These are phyloP conservation scores for Ophiostoma ulmi DNA, from an alignment of 2,329 filamentous ascomycete genomes.

Conservation along the genomic window DNA sequence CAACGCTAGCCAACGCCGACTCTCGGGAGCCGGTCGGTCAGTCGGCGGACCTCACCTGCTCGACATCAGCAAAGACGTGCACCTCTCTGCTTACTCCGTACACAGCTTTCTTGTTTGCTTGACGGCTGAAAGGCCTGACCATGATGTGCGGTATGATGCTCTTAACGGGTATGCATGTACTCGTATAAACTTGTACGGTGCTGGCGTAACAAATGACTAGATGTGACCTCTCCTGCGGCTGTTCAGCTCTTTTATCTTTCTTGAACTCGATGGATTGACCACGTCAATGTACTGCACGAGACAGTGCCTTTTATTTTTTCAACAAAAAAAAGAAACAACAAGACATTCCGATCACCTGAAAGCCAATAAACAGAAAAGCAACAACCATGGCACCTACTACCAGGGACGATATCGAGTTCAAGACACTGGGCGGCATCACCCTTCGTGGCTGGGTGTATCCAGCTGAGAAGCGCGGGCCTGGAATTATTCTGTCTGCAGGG, in stretches of 20 bases:
- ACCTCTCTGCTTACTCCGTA: background rate
- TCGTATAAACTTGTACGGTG: background rate
- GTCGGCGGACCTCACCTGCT: background rate
- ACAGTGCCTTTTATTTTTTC: background rate
- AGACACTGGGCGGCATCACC: background rate
- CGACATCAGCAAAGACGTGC: background rate
- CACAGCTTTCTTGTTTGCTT: background rate
- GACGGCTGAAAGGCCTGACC: background rate
- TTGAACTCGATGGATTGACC: background rate
- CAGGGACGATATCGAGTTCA: background rate
- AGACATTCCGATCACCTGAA: background rate
- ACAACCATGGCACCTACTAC: background rate
- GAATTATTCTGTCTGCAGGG: background rate
- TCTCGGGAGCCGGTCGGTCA: background rate
- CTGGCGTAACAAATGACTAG: background rate
- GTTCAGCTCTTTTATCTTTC: background rate
- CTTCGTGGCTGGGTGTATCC: constrained; percentile 1
- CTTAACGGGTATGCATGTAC: background rate
- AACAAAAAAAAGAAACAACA: background rate
- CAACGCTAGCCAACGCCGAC: background rate
- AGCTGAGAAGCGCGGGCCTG: background rate
- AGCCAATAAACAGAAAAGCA: background rate
- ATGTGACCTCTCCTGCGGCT: background rate
- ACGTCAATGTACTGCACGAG: background rate
- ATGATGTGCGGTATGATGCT: background rate